These are phyloP conservation scores for Puccinia coronata DNA, from an alignment of 1,284 basidiomycete genomes.

Conservation along the genomic window DNA sequence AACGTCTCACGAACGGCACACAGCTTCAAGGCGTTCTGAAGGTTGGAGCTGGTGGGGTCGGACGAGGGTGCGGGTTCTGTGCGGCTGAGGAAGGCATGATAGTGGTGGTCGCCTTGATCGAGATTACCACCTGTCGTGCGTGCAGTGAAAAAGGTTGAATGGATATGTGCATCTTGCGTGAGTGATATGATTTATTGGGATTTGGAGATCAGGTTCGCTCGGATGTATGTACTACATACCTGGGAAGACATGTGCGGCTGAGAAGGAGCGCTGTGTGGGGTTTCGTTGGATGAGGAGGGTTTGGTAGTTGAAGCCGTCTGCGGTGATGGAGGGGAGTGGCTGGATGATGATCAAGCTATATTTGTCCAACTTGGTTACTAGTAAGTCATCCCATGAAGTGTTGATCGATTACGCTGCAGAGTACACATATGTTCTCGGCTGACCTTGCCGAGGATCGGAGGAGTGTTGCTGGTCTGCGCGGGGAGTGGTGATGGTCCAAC, in stretches of 20 bases:
- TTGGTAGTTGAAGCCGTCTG: slow-evolving; percentile 53
- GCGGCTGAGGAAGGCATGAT: slow-evolving; percentile 13
- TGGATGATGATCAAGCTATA: slow-evolving; percentile 51
- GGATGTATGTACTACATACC: slow-evolving; percentile 42
- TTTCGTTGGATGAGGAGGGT: slow-evolving; percentile 52
- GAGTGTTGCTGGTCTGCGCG: neutral
- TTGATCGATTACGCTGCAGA: neutral
- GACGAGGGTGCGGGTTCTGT: neutral
- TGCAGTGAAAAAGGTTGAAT: neutral
- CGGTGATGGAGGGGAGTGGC: slow-evolving; percentile 48
- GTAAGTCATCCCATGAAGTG: neutral
- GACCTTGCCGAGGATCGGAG: slow-evolving; percentile 15
- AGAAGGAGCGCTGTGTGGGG: slow-evolving; percentile 49
- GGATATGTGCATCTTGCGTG: neutral
- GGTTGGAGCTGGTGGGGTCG: neutral
- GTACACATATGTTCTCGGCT: neutral
- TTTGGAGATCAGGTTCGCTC: neutral
- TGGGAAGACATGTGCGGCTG: slow-evolving; percentile 53
- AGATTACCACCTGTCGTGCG: slow-evolving; percentile 52
- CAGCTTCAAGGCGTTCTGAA: slow-evolving; percentile 47
- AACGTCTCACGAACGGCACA: slow-evolving; percentile 55
- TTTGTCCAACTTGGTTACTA: neutral
- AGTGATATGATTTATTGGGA: neutral
- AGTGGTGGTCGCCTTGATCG: slow-evolving; percentile 46
- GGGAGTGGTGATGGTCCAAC: neutral